A percentile compares a stretch with the other conserved stretches of the same genome.
Evolutionary conservation across 805 yeast species (phyloP).

Genomic region (Candida germanica): DNA sequence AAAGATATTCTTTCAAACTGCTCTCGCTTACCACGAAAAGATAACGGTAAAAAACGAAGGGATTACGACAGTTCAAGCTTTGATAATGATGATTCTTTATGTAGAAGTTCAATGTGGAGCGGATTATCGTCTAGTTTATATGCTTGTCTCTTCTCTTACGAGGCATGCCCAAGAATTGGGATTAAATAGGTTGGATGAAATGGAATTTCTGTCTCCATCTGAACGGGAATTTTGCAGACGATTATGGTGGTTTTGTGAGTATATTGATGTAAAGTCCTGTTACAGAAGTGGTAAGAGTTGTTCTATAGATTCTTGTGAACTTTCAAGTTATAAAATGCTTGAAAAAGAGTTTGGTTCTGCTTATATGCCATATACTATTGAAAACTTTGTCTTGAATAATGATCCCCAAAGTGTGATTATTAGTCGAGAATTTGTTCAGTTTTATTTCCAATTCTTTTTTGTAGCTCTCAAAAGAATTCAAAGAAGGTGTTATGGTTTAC

Average conservation of each 20-base stretch:
- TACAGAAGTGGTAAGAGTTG: slow-evolving; percentile 30
- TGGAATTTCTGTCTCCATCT: slow-evolving; percentile 1
- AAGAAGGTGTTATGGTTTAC: slow-evolving; percentile 18
- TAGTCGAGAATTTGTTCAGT: slow-evolving; percentile 25
- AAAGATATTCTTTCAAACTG: slow-evolving; percentile 18
- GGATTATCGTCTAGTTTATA: slow-evolving; percentile 25
- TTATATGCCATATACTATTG: slow-evolving; percentile 1
- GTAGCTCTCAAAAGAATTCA: slow-evolving; percentile 26
- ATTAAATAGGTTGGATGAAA: slow-evolving; percentile 17
- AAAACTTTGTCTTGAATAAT: slow-evolving; percentile 7
- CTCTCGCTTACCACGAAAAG: slow-evolving; percentile 51
- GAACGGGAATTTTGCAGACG: slow-evolving; percentile 16
- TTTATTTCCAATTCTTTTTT: slow-evolving; percentile 10
- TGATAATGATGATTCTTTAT: slow-evolving; percentile 43
- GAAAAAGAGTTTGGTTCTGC: slow-evolving; percentile 1
- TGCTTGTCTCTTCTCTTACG: slow-evolving; percentile 23
- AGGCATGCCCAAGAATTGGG: slow-evolving; percentile 32
- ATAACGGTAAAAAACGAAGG: slow-evolving; percentile 48
- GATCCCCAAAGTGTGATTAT: slow-evolving; percentile 16
- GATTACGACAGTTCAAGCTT: slow-evolving; percentile 45
- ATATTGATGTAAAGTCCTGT: slow-evolving; percentile 24
- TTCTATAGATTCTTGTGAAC: slow-evolving; percentile 19
- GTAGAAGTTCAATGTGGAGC: slow-evolving; percentile 24
- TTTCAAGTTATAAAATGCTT: slow-evolving; percentile 14
- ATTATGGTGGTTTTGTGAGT: slow-evolving; percentile 31